Evolutionary conservation across 225 moss, liverwort and hornwort genomes (phyloP), one percentile per base, ranked within the genome.

Genomic region (Asterella californica): DNA sequence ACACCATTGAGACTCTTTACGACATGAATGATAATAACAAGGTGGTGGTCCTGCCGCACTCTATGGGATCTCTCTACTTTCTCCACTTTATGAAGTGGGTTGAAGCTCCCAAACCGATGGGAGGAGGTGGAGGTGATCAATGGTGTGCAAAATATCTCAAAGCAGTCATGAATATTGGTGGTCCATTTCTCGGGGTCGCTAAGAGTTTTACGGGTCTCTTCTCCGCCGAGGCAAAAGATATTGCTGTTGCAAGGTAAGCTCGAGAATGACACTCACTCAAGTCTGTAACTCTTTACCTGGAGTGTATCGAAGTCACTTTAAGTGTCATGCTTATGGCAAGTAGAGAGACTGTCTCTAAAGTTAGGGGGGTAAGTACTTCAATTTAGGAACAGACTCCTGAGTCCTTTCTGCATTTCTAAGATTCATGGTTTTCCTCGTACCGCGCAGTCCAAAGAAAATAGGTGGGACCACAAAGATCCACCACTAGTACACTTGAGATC

Each of bases 221-320:
- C 81, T 99, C 99, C 81, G 99, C 99, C 2, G 99, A 99, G 84
- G 99, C 95, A 42, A 99, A 99, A 84, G 99, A 99, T 72, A 94
- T 99, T 84, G 99, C 99, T 24, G 93, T 99, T 64, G 99, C 99
- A 79, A 94, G 97, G 97, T 99, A 82, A 83, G 85, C 53, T 12
- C 12, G n/a, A n/a, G n/a, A n/a, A n/a, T n/a, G n/a, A n/a, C 57
- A 37, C 14, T 78, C 24, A 53, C 46, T 47, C 46, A 5, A 7
- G 24, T 38, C 1, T 21, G 37, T 2, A n/a, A 42, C 15, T 10
- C 27, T 6, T 11, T 30, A 5, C 29, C 32, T 65, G 65, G 12
- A 65, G 1, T 32, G 1, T 65, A 65, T 14, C 33, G 9, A 33
- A 32, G n/a, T n/a, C 65, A 33, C 1, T 15, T 15, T 65, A 21